Conservation (phyloP, 2,329 filamentous ascomycete genomes). For the Fusarium paranaense region DNA sequence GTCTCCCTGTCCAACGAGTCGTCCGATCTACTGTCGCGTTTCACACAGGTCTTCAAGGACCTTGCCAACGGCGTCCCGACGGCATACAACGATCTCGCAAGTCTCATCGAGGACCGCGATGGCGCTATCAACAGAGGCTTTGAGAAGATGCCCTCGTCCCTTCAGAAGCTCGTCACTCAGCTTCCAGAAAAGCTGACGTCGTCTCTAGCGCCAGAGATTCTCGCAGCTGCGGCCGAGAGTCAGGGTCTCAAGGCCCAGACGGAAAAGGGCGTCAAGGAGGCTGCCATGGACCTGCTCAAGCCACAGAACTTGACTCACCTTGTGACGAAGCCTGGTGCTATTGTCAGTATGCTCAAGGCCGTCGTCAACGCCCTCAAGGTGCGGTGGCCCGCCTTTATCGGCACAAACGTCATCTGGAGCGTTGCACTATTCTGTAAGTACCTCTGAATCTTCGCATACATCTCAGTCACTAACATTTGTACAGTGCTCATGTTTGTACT, state of each 20-base stretch:
- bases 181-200: conserved; percentile 85
- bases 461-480: not conserved
- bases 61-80: conserved; percentile 93
- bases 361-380: conserved; percentile 90
- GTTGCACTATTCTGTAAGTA: conserved; percentile 85
- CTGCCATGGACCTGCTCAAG: conserved; percentile 74
- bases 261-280: conserved; percentile 68
- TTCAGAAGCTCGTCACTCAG: conserved; percentile 88
- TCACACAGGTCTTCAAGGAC: conserved; percentile 92
- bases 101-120: conserved; percentile 70
- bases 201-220: conserved; percentile 81
- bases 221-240: conserved; percentile 82
- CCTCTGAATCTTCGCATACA: not conserved
- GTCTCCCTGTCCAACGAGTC: conserved; percentile 88
- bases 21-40: conserved; percentile 82
- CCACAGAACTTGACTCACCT: conserved; percentile 82
- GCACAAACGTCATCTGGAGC: conserved; percentile 92
- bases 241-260: conserved; percentile 71
- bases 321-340: conserved; percentile 86
- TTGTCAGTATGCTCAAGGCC: conserved; percentile 86
- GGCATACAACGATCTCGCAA: conserved; percentile 87
- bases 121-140: conserved; percentile 69
- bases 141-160: conserved; percentile 77
- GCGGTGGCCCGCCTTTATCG: conserved; percentile 90
- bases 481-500: conserved; percentile 90